Base-by-base conservation (phyloP, 2,329 filamentous ascomycete genomes). In the Colletotrichum sansevieriae region DNA sequence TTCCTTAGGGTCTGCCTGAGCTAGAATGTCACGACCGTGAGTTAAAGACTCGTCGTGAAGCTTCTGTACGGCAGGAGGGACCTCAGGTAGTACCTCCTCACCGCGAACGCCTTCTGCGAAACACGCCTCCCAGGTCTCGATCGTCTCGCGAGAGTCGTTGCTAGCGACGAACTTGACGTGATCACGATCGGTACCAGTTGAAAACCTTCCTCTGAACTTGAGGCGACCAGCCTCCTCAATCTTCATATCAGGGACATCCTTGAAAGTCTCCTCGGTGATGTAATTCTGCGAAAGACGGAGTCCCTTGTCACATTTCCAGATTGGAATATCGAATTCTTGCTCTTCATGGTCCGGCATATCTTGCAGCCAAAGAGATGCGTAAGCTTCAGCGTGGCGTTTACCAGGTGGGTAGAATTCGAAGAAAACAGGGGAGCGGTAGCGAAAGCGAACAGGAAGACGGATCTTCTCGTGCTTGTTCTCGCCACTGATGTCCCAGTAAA, bases 91-190 rank as follows among this genome's bases (percentile, higher is more conserved):
- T 1, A 98, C 93, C 33, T 89, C 86, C 63, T 90, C 87, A 13
- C 85, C 81, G 2, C 96, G 89, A 0, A 97, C 93, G 12, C 95
- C 95, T 78, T 98, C 95, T 0, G 94, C 90, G 46, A 92, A 88
- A 77, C 95, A 98, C 0, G 94, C 93, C 78, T 98, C 94, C 94
- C 95, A 98, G 0, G 92, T 92, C 81, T 98, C 95, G 72, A 93
- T 97, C 0, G 95, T 98, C 83, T 98, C 96, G 37, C 95, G 91
- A 1, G 92, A 91, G 76, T 97, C 90, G 75, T 97, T 97, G 78
- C 97, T 93, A 55, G 90, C 88, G 22, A 97, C 90, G 73, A 97
- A 98, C 1, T 85, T 85, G 72, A 93, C 87, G 76, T 98, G 96
- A 18, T 93, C 92, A 62, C 93, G 89, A 77, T 98, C 95, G 56